Percentiles rank a stretch among this genome's conserved stretches.
Conservation (phyloP, 208 protist species). For the Endotrypanum monterogeii region DNA sequence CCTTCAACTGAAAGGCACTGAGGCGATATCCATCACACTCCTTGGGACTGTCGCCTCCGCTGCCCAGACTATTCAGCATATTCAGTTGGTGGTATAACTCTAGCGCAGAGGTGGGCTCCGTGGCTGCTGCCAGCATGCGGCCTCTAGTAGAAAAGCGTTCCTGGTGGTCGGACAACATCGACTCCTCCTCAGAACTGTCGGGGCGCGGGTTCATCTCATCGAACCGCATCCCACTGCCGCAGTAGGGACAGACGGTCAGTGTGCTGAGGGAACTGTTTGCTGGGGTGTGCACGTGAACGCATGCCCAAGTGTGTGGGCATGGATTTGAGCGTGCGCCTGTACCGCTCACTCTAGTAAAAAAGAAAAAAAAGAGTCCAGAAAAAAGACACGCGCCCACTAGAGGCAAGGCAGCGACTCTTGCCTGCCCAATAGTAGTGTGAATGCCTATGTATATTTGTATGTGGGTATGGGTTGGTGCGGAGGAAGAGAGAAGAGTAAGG, state of each 20-base stretch:
- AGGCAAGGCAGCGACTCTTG: neutral
- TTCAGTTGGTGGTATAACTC: conserved; percentile 38
- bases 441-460: neutral
- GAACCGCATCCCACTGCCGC: conserved; percentile 34
- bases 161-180: neutral
- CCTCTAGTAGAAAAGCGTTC: neutral
- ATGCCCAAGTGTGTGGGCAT: conserved; percentile 2
- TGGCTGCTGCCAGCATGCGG: neutral
- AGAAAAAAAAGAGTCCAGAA: too few species aligned
- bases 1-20: neutral
- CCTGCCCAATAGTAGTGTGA: neutral
- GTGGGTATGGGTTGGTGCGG: too few species aligned
- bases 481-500: too few species aligned
- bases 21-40: neutral
- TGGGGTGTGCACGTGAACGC: neutral
- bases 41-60: neutral
- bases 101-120: conserved; percentile 13
- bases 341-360: neutral
- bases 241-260: conserved; percentile 54
- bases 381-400: neutral
- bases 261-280: conserved; percentile 30
- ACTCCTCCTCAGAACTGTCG: conserved; percentile 27
- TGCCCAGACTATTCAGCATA: conserved; percentile 16
- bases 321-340: conserved; percentile 12
- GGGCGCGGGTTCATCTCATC: conserved; percentile 43